Percentiles rank a stretch among this genome's conserved stretches.
Evolutionary conservation across 768 basidiomycete species (phyloP).

Genomic region (Phanerodontia chrysosporium): DNA sequence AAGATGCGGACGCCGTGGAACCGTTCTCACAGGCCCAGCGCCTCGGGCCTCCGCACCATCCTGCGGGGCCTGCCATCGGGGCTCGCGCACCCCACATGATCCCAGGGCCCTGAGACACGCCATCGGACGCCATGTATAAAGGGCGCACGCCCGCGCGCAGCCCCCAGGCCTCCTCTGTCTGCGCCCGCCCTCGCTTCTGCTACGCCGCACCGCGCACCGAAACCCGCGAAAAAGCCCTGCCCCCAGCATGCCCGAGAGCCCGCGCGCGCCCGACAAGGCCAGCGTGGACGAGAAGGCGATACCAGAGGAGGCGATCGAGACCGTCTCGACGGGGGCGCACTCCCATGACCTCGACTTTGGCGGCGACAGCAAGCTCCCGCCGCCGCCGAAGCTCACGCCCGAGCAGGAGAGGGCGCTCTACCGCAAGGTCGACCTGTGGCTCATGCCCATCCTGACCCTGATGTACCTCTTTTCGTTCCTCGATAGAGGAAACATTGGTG

Average conservation of each 20-base stretch:
- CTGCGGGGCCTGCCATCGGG: neutral
- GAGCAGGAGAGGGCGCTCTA: slow-evolving; percentile 41
- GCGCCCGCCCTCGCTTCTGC: neutral
- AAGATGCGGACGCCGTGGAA: neutral
- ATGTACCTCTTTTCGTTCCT: slow-evolving; percentile 30
- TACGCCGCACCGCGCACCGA: too few species aligned
- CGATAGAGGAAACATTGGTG: slow-evolving; percentile 25
- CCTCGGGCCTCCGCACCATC: neutral
- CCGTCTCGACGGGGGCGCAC: neutral
- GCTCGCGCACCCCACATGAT: neutral
- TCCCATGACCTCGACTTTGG: slow-evolving; percentile 32
- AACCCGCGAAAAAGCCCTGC: neutral
- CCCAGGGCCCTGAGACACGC: neutral
- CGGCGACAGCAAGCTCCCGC: slow-evolving; percentile 40
- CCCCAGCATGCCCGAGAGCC: neutral
- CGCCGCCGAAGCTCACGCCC: slow-evolving; percentile 40
- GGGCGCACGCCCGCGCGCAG: too few species aligned
- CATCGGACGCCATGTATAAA: slow-evolving; percentile 1
- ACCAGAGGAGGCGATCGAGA: neutral
- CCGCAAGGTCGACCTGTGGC: slow-evolving; percentile 27
- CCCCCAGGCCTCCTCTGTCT: too few species aligned
- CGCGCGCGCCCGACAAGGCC: neutral
- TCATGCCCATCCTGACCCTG: slow-evolving; percentile 26
- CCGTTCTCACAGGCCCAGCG: neutral
- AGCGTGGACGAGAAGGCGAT: slow-evolving; percentile 1